Conservation (phyloP, 371 early-diverging fungal species). For the Thermomucor indicae-seudaticae region DNA sequence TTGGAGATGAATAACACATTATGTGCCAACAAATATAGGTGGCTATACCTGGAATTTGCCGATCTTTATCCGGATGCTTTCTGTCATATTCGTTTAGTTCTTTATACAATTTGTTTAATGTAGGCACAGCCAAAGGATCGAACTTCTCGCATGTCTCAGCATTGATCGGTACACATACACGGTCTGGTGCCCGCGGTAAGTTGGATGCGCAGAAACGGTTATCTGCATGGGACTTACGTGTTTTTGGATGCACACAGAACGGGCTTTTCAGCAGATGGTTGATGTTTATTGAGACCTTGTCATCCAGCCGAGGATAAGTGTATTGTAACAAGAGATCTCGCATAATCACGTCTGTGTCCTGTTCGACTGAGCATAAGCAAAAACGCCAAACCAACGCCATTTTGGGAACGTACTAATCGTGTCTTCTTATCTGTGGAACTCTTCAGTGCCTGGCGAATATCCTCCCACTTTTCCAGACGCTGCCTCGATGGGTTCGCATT, state of each 20-base stretch:
- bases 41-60: conserved; percentile 35
- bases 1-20: too few species aligned
- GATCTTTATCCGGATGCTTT: conserved; percentile 13
- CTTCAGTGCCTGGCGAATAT: conserved; percentile 27
- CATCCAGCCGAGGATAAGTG: conserved; percentile 94
- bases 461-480: conserved; percentile 59
- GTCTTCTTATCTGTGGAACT: conserved; percentile 7
- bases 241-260: conserved; percentile 98
- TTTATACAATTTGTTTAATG: conserved; percentile 53
- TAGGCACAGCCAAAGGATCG: conserved; percentile 81
- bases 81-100: conserved; percentile 52
- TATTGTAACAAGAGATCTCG: conserved; percentile 85
- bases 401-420: not conserved
- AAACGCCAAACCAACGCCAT: not conserved
- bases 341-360: conserved; percentile 13
- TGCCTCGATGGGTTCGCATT: conserved; percentile 29
- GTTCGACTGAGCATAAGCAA: not conserved
- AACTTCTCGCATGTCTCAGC: conserved; percentile 72
- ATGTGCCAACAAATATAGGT: too few species aligned
- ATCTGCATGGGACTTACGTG: conserved; percentile 47
- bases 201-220: not conserved
- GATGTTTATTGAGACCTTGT: conserved; percentile 85
- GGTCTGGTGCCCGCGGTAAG: conserved; percentile 41
- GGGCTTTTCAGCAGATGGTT: conserved; percentile 99
- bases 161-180: conserved; percentile 91